Percentiles rank a stretch among this genome's conserved stretches.
These are phyloP conservation scores for Talaromyces sp. DNA, from an alignment of 2,329 filamentous ascomycete genomes.

Conservation along the genomic window DNA sequence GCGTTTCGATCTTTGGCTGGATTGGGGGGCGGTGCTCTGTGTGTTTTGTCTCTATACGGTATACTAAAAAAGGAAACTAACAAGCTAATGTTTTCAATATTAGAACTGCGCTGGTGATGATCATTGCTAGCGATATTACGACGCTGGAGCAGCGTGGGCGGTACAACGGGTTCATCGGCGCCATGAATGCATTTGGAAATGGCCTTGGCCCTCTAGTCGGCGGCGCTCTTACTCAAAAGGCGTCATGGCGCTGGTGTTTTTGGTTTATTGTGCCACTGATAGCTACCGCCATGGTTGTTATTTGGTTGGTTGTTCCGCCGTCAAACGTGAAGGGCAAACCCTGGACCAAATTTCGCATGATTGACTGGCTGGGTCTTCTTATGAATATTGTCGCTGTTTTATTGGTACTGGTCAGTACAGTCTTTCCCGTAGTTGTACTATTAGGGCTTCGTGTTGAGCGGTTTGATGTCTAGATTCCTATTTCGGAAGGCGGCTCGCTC, in stretches of 20 bases:
- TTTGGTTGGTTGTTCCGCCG: constrained; percentile 3
- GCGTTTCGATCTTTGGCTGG: constrained; percentile 51
- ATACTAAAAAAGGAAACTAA: too few species aligned
- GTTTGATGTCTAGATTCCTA: not conserved
- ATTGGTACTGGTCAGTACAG: not conserved
- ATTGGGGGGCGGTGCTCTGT: constrained; percentile 51
- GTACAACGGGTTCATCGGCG: constrained; percentile 25
- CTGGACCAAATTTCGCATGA: constrained; percentile 3
- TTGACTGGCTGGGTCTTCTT: constrained; percentile 5
- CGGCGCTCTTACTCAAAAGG: constrained; percentile 21
- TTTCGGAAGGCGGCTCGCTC: constrained; percentile 5
- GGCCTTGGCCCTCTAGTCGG: constrained; percentile 36
- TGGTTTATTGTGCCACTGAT: constrained; percentile 3
- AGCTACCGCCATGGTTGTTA: not conserved
- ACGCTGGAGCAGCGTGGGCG: constrained; percentile 50
- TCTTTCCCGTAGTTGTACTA: not conserved
- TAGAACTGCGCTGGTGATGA: constrained; percentile 46
- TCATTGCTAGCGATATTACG: constrained; percentile 52
- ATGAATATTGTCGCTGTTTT: constrained; percentile 4
- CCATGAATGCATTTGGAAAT: constrained; percentile 25
- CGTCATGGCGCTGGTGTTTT: constrained; percentile 24
- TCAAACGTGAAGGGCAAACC: not conserved
- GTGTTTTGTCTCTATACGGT: too few species aligned
- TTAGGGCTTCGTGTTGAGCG: not conserved
- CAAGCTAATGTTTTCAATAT: too few species aligned